Evolutionary conservation across 1,284 basidiomycete species (phyloP).

Genomic region (Ustilago curta): DNA sequence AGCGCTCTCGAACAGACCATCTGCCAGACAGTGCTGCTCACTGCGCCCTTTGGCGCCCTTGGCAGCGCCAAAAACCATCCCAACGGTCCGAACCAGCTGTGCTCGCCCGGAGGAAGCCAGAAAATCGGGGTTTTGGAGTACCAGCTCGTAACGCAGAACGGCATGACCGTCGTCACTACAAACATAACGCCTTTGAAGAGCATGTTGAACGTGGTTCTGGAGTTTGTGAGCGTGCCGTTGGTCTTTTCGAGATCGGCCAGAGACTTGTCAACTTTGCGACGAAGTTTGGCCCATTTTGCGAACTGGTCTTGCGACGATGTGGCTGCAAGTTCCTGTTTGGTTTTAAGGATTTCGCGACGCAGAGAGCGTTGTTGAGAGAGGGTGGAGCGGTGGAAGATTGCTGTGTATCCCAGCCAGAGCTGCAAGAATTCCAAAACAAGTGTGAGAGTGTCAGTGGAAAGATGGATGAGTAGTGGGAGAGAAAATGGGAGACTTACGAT

Average conservation of each 20-base stretch:
- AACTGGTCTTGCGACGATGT: conserved; percentile 98
- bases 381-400: conserved; percentile 49
- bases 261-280: conserved; percentile 90
- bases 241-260: conserved; percentile 91
- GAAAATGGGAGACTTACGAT: conserved; percentile 20
- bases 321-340: conserved; percentile 85
- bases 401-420: conserved; percentile 33
- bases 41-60: conserved; percentile 55
- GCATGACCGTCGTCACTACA: conserved; percentile 58
- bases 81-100: conserved; percentile 60
- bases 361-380: conserved; percentile 36
- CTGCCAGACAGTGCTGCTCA: conserved; percentile 51
- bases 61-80: conserved; percentile 58
- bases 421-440: neutral
- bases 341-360: conserved; percentile 70
- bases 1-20: conserved; percentile 46
- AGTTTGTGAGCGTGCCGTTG: conserved; percentile 69
- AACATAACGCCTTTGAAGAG: conserved; percentile 61
- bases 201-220: conserved; percentile 50
- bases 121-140: conserved; percentile 66
- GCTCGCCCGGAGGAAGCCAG: conserved; percentile 59
- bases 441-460: neutral
- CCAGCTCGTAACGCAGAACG: conserved; percentile 64
- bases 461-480: too few species aligned
- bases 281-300: conserved; percentile 96